Base-by-base conservation (phyloP, 192 early-diverging fungal genomes). In the Blastocladiella britannica region DNA sequence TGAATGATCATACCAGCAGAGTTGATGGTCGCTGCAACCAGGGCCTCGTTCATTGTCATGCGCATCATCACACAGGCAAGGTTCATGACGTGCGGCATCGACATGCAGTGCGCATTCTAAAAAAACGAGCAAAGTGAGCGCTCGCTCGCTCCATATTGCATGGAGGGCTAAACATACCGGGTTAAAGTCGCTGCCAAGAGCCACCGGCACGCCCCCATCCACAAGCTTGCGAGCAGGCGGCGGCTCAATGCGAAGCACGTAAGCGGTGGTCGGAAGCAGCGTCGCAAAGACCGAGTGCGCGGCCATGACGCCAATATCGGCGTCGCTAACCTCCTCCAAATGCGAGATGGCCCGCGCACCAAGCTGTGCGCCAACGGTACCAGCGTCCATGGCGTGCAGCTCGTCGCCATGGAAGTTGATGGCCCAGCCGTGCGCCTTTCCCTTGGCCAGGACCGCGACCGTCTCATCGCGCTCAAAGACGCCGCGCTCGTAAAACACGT, bases 391-490 rank as follows among this genome's bases (percentile, higher is more conserved):
- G 52, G 51, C 56, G 20, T 57, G 56, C 28, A 62, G 51, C 31
- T 62, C 61, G 51, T 62, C 61, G 7, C 61, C 61, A 25, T 62
- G 61, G 52, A 62, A 62, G 56, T 62, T 62, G 52, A 62, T 62
- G 61, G 55, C 56, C 61, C 56, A 57, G 7, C 61, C 61, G 29
- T 52, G 57, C n/a, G 30, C 37, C 30, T 62, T 62, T 12, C 61
- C 61, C 18, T 29, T 25, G 7, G 31, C 7, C 47, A 62, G 25
- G 4, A 62, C 57, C 1, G 15, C 18, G n/a, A 57, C 61, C 7
- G 55, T 52, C 51, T 62, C 55, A 12, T 30, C 51, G 24, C 29
- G 23, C 28, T 62, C 61, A 30, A 62, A 62, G 52, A 62, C 53
- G 15, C 61, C 61, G 55, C 57, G 56, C 51, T 62, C 61, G 55